Evolutionary conservation across 768 basidiomycete species (phyloP).

Genomic region (Lentinula edodes): DNA sequence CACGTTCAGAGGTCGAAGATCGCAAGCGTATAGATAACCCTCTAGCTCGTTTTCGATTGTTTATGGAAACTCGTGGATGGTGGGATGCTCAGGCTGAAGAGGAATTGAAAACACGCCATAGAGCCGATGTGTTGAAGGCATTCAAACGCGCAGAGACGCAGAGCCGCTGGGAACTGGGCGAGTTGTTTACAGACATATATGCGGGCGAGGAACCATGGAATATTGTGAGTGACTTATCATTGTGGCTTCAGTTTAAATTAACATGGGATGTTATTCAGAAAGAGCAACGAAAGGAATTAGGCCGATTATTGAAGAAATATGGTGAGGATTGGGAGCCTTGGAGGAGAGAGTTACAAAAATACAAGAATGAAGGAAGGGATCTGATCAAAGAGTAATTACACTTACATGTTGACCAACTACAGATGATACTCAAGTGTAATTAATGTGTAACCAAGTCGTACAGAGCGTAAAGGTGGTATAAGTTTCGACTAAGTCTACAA

Average conservation of each 20-base stretch:
- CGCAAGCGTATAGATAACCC: slow-evolving; percentile 90
- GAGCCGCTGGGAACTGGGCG: slow-evolving; percentile 63
- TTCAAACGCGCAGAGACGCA: slow-evolving; percentile 74
- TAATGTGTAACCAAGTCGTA: background rate
- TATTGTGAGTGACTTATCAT: slow-evolving; percentile 47
- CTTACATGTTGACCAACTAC: background rate
- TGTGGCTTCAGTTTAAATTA: slow-evolving; percentile 1
- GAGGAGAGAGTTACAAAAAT: slow-evolving; percentile 71
- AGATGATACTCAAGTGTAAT: background rate
- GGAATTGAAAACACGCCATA: slow-evolving; percentile 60
- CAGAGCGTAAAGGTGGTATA: background rate
- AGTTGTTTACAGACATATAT: slow-evolving; percentile 86
- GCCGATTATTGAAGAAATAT: slow-evolving; percentile 73
- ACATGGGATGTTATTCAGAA: slow-evolving; percentile 35
- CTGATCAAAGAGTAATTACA: slow-evolving; percentile 21
- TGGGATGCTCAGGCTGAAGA: slow-evolving; percentile 77
- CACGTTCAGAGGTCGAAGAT: slow-evolving; percentile 86
- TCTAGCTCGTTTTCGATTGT: slow-evolving; percentile 77
- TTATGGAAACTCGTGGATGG: slow-evolving; percentile 79
- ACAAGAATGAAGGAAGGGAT: slow-evolving; percentile 67
- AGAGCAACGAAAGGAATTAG: slow-evolving; percentile 81
- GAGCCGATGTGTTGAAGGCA: slow-evolving; percentile 68
- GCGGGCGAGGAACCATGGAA: slow-evolving; percentile 83
- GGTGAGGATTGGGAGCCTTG: slow-evolving; percentile 85
- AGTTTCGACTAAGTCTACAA: background rate